phyloP scores from a whole-genome alignment of 257 asterid genomes.

The Solanum pinnatisectum region DNA sequence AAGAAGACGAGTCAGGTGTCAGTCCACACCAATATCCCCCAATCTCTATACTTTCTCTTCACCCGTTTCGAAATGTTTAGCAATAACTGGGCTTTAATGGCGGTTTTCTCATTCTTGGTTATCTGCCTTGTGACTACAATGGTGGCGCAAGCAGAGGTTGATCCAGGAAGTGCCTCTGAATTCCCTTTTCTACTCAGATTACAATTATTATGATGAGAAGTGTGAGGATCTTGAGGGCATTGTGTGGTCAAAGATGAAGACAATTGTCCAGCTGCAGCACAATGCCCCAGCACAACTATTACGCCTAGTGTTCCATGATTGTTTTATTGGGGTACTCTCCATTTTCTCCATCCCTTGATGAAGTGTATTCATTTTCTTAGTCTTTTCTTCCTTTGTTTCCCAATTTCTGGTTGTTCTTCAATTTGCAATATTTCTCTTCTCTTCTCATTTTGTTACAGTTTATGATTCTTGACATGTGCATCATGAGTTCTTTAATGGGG shows the following conservation, averaged over 20 bases:
- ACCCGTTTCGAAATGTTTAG: background rate
- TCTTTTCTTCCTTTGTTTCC: background rate
- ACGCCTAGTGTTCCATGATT: conserved; percentile 28
- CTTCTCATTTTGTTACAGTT: background rate
- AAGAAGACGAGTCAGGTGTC: background rate
- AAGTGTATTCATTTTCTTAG: background rate
- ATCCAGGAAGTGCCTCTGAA: background rate
- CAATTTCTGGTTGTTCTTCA: background rate
- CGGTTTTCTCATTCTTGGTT: background rate
- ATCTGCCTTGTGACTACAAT: background rate
- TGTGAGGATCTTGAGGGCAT: background rate
- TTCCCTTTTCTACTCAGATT: background rate
- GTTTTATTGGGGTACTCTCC: conserved; percentile 13
- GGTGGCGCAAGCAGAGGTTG: background rate
- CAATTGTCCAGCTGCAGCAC: background rate
- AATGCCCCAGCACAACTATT: conserved; percentile 20
- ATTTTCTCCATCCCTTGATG: background rate
- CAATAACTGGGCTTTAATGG: background rate
- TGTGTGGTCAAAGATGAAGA: background rate
- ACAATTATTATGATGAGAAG: background rate
- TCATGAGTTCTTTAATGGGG: background rate
- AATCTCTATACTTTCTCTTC: background rate
- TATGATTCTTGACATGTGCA: background rate
- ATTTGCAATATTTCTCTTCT: background rate
- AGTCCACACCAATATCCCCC: background rate